Conservation (phyloP, 139 green algal genomes). For the Axilococcus clingmanii region DNA sequence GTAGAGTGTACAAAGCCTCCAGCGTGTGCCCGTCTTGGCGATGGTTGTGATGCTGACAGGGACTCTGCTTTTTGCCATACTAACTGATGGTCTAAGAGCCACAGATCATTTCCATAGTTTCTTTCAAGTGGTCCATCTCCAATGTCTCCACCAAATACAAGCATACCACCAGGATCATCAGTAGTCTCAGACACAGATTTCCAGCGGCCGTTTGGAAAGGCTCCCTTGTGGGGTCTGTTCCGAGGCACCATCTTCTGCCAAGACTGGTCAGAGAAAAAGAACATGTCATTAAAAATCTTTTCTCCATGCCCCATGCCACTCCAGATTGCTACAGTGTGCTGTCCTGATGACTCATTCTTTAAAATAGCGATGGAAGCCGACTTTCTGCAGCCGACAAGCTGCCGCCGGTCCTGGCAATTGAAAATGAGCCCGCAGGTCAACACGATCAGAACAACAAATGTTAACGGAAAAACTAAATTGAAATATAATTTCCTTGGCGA, state of each 20-base stretch:
- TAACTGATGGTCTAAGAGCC: no score
- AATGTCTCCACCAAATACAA: constrained; percentile 14
- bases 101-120: no score
- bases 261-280: background rate
- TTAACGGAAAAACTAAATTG: no score
- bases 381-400: no score
- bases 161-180: constrained; percentile 1
- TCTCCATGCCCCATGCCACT: constrained; percentile 7
- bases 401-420: no score
- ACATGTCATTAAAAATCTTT: background rate
- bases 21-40: constrained; percentile 11
- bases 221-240: background rate
- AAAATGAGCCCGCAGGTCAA: no score
- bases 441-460: no score
- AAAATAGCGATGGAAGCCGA: no score
- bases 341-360: no score
- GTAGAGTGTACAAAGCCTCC: constrained; percentile 2
- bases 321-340: constrained; percentile 7
- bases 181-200: background rate
- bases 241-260: background rate
- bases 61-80: background rate
- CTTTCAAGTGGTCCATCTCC: no score
- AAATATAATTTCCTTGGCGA: no score
- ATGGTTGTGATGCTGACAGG: background rate
- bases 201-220: constrained; percentile 7